Percentiles rank a stretch among this genome's conserved stretches.
These are phyloP conservation scores for Ogataea glucozyma DNA, from an alignment of 805 yeast genomes.

Conservation along the genomic window DNA sequence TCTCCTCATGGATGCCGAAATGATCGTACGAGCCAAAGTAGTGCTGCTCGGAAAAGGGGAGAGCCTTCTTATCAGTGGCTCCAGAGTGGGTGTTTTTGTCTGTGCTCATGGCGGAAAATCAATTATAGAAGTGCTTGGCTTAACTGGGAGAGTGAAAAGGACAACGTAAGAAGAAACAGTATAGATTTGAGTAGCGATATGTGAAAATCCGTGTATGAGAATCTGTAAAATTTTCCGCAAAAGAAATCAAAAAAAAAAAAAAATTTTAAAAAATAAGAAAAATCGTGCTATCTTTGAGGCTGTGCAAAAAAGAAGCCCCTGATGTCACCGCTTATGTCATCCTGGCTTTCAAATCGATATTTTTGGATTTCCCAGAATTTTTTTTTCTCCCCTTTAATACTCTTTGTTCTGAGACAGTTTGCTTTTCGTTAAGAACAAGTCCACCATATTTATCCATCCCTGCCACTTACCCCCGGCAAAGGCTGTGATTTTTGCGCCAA, in stretches of 20 bases:
- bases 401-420: too few species aligned
- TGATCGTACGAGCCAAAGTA: constrained; percentile 95
- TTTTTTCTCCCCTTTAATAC: too few species aligned
- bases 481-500: constrained; percentile 1
- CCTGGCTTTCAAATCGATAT: too few species aligned
- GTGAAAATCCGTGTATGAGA: too few species aligned
- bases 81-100: constrained; percentile 27
- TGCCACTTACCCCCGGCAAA: too few species aligned
- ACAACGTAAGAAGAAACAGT: background rate
- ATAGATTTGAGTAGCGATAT: background rate
- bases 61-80: constrained; percentile 66
- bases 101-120: background rate
- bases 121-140: too few species aligned
- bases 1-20: constrained; percentile 97
- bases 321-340: background rate
- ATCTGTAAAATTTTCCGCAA: constrained; percentile 4
- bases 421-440: too few species aligned
- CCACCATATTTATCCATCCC: too few species aligned
- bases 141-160: background rate
- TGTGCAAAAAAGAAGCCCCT: background rate
- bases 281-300: background rate
- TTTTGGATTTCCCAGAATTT: too few species aligned
- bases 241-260: constrained; percentile 2
- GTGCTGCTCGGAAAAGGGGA: constrained; percentile 82
- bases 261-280: constrained; percentile 2